phyloP scores from a whole-genome alignment of 257 asterid genomes.

The Fraxinus cuspidata region DNA sequence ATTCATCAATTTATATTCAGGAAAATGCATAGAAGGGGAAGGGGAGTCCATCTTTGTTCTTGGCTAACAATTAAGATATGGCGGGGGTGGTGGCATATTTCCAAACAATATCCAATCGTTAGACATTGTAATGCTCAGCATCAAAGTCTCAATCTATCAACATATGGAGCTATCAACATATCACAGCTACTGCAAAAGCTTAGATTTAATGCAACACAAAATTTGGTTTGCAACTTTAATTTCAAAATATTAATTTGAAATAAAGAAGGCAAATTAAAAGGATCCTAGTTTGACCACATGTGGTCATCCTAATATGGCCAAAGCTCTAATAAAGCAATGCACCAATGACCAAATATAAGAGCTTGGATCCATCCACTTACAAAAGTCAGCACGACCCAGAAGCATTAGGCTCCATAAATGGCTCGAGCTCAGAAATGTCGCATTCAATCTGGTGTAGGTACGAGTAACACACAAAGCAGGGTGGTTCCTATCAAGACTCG shows the following conservation, averaged over 20 bases:
- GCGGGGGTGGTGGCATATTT: background rate
- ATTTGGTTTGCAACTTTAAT: background rate
- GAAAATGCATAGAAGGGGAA: background rate
- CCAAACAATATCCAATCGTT: background rate
- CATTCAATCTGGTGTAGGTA: background rate
- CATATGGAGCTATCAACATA: slow-evolving; percentile 1
- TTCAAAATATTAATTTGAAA: background rate
- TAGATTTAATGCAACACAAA: background rate
- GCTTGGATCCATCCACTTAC: background rate
- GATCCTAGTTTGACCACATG: background rate
- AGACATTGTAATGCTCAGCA: background rate
- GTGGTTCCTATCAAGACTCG: background rate
- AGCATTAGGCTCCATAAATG: background rate
- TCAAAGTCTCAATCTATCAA: slow-evolving; percentile 7
- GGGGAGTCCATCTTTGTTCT: background rate
- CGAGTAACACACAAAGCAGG: background rate
- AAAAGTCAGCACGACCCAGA: background rate
- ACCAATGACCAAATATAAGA: background rate
- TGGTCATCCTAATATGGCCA: background rate
- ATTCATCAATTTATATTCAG: background rate
- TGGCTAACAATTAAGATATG: background rate
- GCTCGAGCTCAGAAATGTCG: background rate
- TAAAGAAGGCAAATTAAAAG: background rate
- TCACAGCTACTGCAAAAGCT: background rate
- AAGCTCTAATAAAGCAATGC: background rate